phyloP scores from a whole-genome alignment of 2,329 filamentous ascomycete genomes.

The Colletotrichum graminicola region DNA sequence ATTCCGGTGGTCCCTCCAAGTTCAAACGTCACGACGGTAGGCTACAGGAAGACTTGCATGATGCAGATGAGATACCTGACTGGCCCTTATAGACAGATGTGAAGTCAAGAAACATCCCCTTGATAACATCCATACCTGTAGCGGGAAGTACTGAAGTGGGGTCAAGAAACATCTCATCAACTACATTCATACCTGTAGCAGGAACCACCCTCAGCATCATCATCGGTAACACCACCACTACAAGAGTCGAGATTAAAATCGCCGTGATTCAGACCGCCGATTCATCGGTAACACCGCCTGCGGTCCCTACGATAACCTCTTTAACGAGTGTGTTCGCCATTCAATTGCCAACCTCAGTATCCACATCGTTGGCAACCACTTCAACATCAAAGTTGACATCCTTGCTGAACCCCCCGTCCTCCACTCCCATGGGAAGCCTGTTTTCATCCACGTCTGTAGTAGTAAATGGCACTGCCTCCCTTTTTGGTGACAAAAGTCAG shows the following conservation, averaged over 20 bases:
- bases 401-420: background rate
- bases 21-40: background rate
- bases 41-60: background rate
- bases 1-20: fast-evolving
- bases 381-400: background rate
- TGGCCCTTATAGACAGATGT: background rate
- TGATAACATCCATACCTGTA: background rate
- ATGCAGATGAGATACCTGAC: background rate
- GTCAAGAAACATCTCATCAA: background rate
- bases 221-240: background rate
- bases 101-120: background rate
- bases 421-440: background rate
- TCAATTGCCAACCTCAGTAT: too few relatives aligned
- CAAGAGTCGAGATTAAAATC: background rate
- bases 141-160: background rate
- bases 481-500: too few relatives aligned
- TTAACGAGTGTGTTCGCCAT: background rate
- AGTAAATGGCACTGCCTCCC: background rate
- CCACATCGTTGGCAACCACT: background rate
- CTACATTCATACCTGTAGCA: too few relatives aligned
- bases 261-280: background rate
- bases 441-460: background rate
- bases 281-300: background rate
- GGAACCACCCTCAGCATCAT: background rate
- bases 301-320: too few relatives aligned